A percentile compares a stretch with the other conserved stretches of the same genome.
Evolutionary conservation across 73 alveolate genomes (phyloP).

Genomic region (Paramecium biaurelia): DNA sequence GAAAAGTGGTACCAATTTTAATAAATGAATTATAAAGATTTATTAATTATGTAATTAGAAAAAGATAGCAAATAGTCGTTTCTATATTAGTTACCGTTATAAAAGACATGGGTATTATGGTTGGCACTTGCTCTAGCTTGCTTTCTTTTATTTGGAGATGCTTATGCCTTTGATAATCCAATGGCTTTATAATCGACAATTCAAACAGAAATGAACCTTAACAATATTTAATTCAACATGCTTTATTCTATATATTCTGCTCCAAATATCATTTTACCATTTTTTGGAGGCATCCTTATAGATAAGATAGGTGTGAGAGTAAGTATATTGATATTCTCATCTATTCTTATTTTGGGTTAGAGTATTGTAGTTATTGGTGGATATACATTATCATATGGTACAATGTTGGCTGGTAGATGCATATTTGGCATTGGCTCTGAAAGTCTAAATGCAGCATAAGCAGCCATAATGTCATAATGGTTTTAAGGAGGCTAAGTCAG

Average conservation of each 20-base stretch:
- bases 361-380: constrained; percentile 35
- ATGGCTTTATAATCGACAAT: constrained; percentile 23
- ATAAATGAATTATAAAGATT: background rate
- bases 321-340: background rate
- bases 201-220: background rate
- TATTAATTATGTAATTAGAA: background rate
- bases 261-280: constrained; percentile 56
- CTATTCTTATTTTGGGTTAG: background rate
- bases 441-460: constrained; percentile 41
- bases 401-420: constrained; percentile 41
- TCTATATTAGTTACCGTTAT: background rate
- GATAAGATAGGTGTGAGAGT: constrained; percentile 53
- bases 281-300: constrained; percentile 58
- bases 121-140: constrained; percentile 18
- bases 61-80: background rate
- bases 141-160: constrained; percentile 21
- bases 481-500: background rate
- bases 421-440: constrained; percentile 42
- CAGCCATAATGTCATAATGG: constrained; percentile 27
- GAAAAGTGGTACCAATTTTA: background rate
- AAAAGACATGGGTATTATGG: constrained; percentile 17
- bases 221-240: constrained; percentile 32
- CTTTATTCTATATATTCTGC: constrained; percentile 55
- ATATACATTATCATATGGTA: background rate
- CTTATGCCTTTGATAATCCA: constrained; percentile 46